A percentile compares a stretch with the other conserved stretches of the same genome.
Evolutionary conservation across 2,329 filamentous ascomycete genomes (phyloP).

Genomic region (Allantophomopsis lycopodina): DNA sequence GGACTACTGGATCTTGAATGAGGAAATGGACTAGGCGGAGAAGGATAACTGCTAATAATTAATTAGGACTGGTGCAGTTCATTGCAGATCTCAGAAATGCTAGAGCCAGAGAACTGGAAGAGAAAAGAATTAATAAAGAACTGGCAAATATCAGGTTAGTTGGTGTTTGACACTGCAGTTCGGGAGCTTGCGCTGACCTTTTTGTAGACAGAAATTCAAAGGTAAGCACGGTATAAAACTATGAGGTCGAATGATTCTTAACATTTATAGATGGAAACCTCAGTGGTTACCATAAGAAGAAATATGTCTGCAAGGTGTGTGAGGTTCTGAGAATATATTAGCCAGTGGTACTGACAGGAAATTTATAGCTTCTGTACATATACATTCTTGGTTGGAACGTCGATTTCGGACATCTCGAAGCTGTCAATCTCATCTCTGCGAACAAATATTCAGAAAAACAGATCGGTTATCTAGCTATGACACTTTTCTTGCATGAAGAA

Average conservation of each 20-base stretch:
- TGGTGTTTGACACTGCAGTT: constrained; percentile 15
- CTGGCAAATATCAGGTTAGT: constrained; percentile 78
- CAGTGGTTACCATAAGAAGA: constrained; percentile 98
- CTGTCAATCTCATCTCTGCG: constrained; percentile 92
- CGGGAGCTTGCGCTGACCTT: constrained; percentile 9
- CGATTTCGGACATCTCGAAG: constrained; percentile 96
- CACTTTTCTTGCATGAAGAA: constrained; percentile 90
- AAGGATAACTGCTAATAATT: not conserved
- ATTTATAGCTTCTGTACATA: constrained; percentile 69
- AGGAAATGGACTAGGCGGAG: no score
- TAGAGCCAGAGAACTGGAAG: constrained; percentile 85
- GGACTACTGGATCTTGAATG: not conserved
- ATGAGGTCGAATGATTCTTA: not conserved
- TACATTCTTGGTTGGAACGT: constrained; percentile 99
- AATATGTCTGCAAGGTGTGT: constrained; percentile 93
- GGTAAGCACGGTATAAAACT: constrained; percentile 19
- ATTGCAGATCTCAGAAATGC: constrained; percentile 95
- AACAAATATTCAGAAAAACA: constrained; percentile 98
- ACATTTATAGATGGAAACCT: constrained; percentile 56
- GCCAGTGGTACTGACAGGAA: constrained; percentile 4
- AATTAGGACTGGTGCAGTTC: constrained; percentile 76
- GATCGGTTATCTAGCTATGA: constrained; percentile 96
- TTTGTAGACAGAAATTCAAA: constrained; percentile 79
- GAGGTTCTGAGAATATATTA: constrained; percentile 1
- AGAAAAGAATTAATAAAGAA: constrained; percentile 99